phyloP scores from a whole-genome alignment of 805 yeast species.

The Maudiozyma turicensis region DNA sequence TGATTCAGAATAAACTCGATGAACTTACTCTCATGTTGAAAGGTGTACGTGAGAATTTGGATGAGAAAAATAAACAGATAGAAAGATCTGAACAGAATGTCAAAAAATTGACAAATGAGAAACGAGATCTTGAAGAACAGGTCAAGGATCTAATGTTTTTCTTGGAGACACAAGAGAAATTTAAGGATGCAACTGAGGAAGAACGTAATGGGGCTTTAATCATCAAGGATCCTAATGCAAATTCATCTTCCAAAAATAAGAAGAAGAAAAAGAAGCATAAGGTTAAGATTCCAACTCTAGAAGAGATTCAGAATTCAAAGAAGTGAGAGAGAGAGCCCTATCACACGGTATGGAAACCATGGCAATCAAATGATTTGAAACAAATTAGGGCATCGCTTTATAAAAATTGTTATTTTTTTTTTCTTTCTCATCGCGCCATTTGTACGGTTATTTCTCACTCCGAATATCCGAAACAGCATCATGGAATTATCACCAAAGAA shows the following conservation, averaged over 20 bases:
- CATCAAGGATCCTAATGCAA: slow-evolving; percentile 22
- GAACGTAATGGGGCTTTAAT: slow-evolving; percentile 62
- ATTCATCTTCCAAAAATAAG: slow-evolving; percentile 5
- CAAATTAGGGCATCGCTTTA: too few relatives aligned
- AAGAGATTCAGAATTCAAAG: background rate
- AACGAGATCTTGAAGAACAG: slow-evolving; percentile 48
- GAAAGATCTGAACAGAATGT: slow-evolving; percentile 29
- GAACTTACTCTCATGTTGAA: slow-evolving; percentile 29
- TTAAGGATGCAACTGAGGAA: slow-evolving; percentile 61
- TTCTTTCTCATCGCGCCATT: background rate
- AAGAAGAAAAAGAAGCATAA: slow-evolving; percentile 12
- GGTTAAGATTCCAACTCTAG: background rate
- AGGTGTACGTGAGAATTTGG: slow-evolving; percentile 41
- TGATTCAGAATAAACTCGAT: slow-evolving; percentile 15
- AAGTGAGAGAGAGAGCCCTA: background rate
- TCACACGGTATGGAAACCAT: too few relatives aligned
- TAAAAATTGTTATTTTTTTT: too few relatives aligned
- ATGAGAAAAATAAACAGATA: slow-evolving; percentile 33
- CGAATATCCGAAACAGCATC: background rate
- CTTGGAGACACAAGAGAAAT: slow-evolving; percentile 61
- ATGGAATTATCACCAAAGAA: background rate
- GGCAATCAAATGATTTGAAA: too few relatives aligned
- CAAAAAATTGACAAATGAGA: slow-evolving; percentile 30
- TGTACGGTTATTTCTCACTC: background rate
- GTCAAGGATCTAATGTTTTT: slow-evolving; percentile 73